A percentile compares a stretch with the other conserved stretches of the same genome.
Conservation (phyloP, 2,329 filamentous ascomycete species). For the Venturia pyrina region DNA sequence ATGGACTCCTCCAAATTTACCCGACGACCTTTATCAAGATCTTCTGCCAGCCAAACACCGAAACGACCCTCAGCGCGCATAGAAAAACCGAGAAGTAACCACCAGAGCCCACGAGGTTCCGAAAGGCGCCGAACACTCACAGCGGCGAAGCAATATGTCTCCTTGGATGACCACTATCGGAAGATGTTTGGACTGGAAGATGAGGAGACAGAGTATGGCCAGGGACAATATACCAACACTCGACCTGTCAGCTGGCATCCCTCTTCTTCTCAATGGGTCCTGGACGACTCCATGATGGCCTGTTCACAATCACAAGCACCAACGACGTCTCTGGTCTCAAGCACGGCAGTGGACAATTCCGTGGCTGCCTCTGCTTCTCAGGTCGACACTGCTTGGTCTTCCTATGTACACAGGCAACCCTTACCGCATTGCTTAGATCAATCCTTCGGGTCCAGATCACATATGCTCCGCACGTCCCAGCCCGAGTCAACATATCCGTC, state of each 20-base stretch:
- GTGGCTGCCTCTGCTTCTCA: not conserved
- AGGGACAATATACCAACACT: not conserved
- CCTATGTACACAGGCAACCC: not conserved
- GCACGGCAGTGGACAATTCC: not conserved
- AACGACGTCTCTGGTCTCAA: not conserved
- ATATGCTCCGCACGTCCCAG: not conserved
- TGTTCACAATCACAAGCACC: not conserved
- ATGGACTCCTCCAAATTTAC: not conserved
- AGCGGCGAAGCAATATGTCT: not conserved
- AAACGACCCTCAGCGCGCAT: constrained; percentile 5
- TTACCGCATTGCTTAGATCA: not conserved
- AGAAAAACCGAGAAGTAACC: constrained; percentile 8
- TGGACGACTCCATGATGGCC: not conserved
- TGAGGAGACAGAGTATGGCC: not conserved
- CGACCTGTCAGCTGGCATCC: constrained; percentile 12
- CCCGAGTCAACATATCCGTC: not conserved
- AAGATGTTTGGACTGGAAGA: constrained; percentile 10
- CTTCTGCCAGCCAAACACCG: not conserved
- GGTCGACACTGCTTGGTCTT: constrained; percentile 5
- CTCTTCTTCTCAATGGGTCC: not conserved
- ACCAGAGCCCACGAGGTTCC: not conserved
- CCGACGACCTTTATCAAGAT: not conserved
- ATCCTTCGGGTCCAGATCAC: not conserved
- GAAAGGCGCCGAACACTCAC: not conserved
- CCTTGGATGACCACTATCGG: constrained; percentile 9